phyloP scores from a whole-genome alignment of 2,329 filamentous ascomycete species.

The Meredithiella fracta region DNA sequence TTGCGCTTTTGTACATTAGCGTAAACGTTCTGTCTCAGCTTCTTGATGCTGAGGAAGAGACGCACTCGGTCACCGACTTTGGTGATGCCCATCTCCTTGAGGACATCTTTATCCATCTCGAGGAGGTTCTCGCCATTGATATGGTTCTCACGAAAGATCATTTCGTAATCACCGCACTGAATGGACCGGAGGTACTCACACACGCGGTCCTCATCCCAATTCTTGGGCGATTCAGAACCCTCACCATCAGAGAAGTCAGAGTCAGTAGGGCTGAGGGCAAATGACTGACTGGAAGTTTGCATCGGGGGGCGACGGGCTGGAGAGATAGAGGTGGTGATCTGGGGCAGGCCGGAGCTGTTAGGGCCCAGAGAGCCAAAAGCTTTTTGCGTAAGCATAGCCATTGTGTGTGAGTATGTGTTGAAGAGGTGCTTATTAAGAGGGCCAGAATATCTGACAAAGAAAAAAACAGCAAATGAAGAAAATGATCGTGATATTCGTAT shows the following conservation, averaged over 20 bases:
- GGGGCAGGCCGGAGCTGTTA: conserved; percentile 30
- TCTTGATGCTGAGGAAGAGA: conserved; percentile 73
- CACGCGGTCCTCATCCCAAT: conserved; percentile 84
- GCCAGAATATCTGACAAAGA: not conserved
- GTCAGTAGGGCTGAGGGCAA: conserved; percentile 12
- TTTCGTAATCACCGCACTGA: conserved; percentile 86
- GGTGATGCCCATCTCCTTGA: conserved; percentile 96
- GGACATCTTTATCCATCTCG: conserved; percentile 88
- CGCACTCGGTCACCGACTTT: conserved; percentile 94
- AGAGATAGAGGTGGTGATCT: conserved; percentile 30
- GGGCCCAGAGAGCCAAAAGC: conserved; percentile 47
- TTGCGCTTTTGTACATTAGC: conserved; percentile 70
- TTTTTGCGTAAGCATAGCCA: conserved; percentile 70
- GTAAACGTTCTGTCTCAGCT: conserved; percentile 59
- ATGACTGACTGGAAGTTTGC: conserved; percentile 6
- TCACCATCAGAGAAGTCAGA: conserved; percentile 58
- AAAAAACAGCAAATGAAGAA: not conserved
- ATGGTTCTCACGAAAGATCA: conserved; percentile 76
- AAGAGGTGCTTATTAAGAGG: not conserved
- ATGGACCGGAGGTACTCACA: conserved; percentile 82
- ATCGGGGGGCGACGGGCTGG: conserved; percentile 26
- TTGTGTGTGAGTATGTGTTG: conserved; percentile 22
- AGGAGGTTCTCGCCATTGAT: conserved; percentile 95
- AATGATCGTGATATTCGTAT: not conserved
- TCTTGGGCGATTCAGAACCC: conserved; percentile 57